Base-by-base conservation (phyloP, 371 early-diverging fungal genomes). In the Actinomortierella wolfii region DNA sequence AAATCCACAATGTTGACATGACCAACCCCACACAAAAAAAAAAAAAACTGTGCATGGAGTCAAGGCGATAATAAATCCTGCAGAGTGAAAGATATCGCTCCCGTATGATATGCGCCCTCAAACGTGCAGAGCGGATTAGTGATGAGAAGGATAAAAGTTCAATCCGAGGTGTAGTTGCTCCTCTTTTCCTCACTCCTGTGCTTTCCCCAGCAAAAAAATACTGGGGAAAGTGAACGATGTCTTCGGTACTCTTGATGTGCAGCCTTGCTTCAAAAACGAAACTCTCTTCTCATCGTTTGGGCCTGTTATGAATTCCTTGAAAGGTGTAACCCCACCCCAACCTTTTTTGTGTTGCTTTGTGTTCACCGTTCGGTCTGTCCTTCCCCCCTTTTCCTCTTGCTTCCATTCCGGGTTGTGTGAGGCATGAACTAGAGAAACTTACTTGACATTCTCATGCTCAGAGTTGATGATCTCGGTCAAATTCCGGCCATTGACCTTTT, bases 391-490 rank as follows among this genome's bases (percentile, higher is more conserved):
- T 17, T 45, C 21, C 45, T 45, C 45, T 4, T 17, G 3, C 28
- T 50, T 20, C 28, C 28, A 11, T 6, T 11, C 34, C 34, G 4
- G 34, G 7, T 11, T 34, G 34, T 34, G 34, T 34, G 7, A 34
- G 34, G 34, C 4, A 11, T 7, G 20, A 42, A 13, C 47, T 29
- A 40, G 20, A 44, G 20, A 51, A 2, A 59, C 79, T 77, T 88
- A 92, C 84, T 95, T 97, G 68, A 92, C 91, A 79, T 99, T 99
- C 79, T 93, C 94, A 77, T 97, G 97, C 56, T 86, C 73, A 15
- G 79, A 83, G 84, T 99, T 99, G 81, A 99, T 99, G 62, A 97
- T 88, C 5, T 96, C 94, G n/a, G 97, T 93, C 51, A 99, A 83
- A 56, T 93, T 92, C 60, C 87, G 76, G 39, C 93, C 94, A 44